Evolutionary conservation across 2,329 filamentous ascomycete species (phyloP), one percentile per base, ranked within the genome.

Genomic region (Talaromyces sp.): DNA sequence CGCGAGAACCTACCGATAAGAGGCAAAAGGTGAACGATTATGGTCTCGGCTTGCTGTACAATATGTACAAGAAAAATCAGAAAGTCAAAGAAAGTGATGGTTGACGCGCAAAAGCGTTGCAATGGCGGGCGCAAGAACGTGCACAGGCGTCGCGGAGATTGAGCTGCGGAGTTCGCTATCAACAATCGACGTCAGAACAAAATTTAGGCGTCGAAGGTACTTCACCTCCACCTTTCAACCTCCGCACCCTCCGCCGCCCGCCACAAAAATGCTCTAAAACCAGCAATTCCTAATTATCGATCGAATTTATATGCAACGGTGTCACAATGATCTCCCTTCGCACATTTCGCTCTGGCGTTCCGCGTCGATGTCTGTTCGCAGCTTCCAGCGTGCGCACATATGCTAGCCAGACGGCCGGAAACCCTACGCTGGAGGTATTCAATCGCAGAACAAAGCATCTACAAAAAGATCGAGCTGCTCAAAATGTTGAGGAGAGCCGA

Each of bases 401-500:
- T 75, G 92, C 93, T 47, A 84, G 90, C 53, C 88, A 91, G 74
- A 82, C 89, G 17, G 81, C 90, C 2, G 89, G 90, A 55, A 84
- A 85, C 36, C 89, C 91, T 22, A 85, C 86, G 33, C 85, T 95
- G 63, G 88, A 97, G 63, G 89, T 99, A 71, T 99, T 99, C 83
- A 95, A 96, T 75, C 84, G 86, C 56, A 83, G 84, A 62, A 85
- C 87, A 19, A 99, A 99, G 80, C 92, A 89, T 80, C 77, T 94
- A 44, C 94, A 99, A 71, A 95, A 91, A 72, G 91, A 97, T 72
- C 85, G 93, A 56, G 89, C 91, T 1, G 92, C 90, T 0, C 70
- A 79, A 41, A 80, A 93, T 68, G 77, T 82, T 9, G 84, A 90
- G 59, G 75, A 82, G 58, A 91, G 91, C 69, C 83, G 93, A 14